Conservation (phyloP, 129 eudicot species). For the Escallonia rubra region DNA sequence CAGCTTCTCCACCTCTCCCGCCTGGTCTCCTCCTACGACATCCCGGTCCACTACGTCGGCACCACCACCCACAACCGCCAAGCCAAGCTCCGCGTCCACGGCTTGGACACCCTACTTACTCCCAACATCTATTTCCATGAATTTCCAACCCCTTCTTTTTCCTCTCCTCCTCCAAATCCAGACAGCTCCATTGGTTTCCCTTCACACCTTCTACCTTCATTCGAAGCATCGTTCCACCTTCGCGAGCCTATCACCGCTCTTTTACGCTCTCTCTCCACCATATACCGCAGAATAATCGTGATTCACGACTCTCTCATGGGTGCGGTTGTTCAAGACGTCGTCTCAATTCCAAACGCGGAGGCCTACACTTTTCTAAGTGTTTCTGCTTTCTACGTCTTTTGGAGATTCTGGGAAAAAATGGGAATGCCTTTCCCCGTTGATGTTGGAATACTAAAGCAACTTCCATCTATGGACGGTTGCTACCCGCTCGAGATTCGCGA, state of each 20-base stretch:
- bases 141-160: slow-evolving; percentile 34
- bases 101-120: slow-evolving; percentile 21
- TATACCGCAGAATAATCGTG: slow-evolving; percentile 20
- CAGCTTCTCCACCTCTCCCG: slow-evolving; percentile 77
- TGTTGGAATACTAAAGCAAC: not conserved
- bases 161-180: slow-evolving; percentile 46
- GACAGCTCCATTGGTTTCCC: slow-evolving; percentile 37
- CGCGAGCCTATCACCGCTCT: slow-evolving; percentile 28
- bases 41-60: slow-evolving; percentile 61
- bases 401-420: not conserved
- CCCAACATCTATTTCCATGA: slow-evolving; percentile 63
- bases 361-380: slow-evolving; percentile 27
- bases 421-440: slow-evolving; percentile 23
- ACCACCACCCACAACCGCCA: slow-evolving; percentile 29
- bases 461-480: slow-evolving; percentile 15
- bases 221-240: slow-evolving; percentile 33
- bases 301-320: slow-evolving; percentile 40
- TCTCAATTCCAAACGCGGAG: slow-evolving; percentile 37
- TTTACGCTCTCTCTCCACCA: slow-evolving; percentile 11
- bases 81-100: slow-evolving; percentile 27
- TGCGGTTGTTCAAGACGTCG: slow-evolving; percentile 40
- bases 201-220: slow-evolving; percentile 41
- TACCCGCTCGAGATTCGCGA: slow-evolving; percentile 23
- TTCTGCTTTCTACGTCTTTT: slow-evolving; percentile 17
- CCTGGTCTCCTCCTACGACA: slow-evolving; percentile 51